phyloP scores from a whole-genome alignment of 495 filamentous ascomycete genomes.

The Penicillium atrosanguineum region DNA sequence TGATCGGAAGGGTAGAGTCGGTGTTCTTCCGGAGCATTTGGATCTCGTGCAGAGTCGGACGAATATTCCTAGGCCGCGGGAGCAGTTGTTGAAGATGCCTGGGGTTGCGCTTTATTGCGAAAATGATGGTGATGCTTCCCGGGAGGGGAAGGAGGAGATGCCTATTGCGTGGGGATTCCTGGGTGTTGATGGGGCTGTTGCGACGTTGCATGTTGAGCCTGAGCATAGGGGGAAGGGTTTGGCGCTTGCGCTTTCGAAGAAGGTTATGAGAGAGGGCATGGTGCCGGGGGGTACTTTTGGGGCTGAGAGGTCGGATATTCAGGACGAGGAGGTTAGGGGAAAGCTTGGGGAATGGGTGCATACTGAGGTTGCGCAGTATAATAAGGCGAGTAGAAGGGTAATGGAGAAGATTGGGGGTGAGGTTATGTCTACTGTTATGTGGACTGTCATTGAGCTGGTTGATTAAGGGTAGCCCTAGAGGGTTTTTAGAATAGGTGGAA shows the following conservation, averaged over 20 bases:
- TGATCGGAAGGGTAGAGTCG: slow-evolving; percentile 19
- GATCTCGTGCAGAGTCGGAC: slow-evolving; percentile 40
- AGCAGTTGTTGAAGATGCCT: slow-evolving; percentile 29
- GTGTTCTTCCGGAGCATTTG: slow-evolving; percentile 28
- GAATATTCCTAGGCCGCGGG: slow-evolving; percentile 33
- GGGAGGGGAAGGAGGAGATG: slow-evolving; percentile 18
- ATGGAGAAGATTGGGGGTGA: slow-evolving; percentile 49
- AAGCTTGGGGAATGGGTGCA: slow-evolving; percentile 34
- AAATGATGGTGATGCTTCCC: not conserved
- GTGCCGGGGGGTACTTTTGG: slow-evolving; percentile 20
- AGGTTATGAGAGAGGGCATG: slow-evolving; percentile 36
- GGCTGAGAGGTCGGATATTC: slow-evolving; percentile 2
- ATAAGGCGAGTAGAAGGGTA: slow-evolving; percentile 47
- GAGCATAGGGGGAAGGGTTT: slow-evolving; percentile 46
- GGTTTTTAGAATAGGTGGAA: too few species aligned
- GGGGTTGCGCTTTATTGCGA: slow-evolving; percentile 36
- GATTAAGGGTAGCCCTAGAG: slow-evolving; percentile 2
- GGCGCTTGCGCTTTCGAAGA: slow-evolving; percentile 34
- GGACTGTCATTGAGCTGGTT: slow-evolving; percentile 40
- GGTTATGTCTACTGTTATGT: slow-evolving; percentile 35
- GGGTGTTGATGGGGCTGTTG: slow-evolving; percentile 44
- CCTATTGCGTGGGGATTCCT: slow-evolving; percentile 47
- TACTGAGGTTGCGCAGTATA: slow-evolving; percentile 44
- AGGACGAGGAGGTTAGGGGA: slow-evolving; percentile 4
- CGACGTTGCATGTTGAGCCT: slow-evolving; percentile 49